Conservation (phyloP, 1,284 basidiomycete species). For the Pseudozyma flocculosa region DNA sequence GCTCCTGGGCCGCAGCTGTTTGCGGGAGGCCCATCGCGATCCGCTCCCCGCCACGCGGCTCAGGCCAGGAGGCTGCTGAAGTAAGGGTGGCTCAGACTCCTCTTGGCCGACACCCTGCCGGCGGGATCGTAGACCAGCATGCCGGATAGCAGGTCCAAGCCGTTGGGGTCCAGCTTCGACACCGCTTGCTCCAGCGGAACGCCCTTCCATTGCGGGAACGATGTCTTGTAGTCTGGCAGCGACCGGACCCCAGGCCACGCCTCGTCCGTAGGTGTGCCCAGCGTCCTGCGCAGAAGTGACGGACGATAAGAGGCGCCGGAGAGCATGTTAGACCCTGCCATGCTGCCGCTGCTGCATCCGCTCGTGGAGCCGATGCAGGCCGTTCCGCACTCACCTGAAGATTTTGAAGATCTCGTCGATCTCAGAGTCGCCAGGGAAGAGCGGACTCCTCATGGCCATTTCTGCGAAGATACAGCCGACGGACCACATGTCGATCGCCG, state of each 20-base stretch:
- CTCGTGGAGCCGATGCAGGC: too few species aligned
- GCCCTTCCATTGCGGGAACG: conserved; percentile 91
- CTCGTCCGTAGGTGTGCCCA: conserved; percentile 88
- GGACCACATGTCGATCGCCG: conserved; percentile 96
- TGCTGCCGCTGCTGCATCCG: too few species aligned
- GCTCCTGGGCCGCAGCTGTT: too few species aligned
- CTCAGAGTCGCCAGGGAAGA: conserved; percentile 98
- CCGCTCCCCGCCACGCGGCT: not conserved
- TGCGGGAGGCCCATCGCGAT: too few species aligned
- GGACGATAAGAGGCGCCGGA: too few species aligned
- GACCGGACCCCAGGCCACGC: conserved; percentile 86
- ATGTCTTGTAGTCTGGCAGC: conserved; percentile 92
- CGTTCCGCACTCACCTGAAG: conserved; percentile 66
- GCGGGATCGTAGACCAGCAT: conserved; percentile 90
- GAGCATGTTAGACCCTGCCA: too few species aligned
- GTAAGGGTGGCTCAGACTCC: conserved; percentile 31
- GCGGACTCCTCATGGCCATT: conserved; percentile 85
- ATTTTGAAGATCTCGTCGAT: conserved; percentile 99
- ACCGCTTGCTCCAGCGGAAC: conserved; percentile 64
- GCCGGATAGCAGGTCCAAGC: conserved; percentile 62
- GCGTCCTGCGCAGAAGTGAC: too few species aligned
- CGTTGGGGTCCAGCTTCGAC: conserved; percentile 36
- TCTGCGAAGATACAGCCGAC: conserved; percentile 88
- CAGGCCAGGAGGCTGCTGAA: conserved; percentile 23
- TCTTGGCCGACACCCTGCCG: conserved; percentile 68